A percentile compares a stretch with the other conserved stretches of the same genome.
Conservation (phyloP, 202 grass and related monocot genomes). For the Hordeum pubiflorum region DNA sequence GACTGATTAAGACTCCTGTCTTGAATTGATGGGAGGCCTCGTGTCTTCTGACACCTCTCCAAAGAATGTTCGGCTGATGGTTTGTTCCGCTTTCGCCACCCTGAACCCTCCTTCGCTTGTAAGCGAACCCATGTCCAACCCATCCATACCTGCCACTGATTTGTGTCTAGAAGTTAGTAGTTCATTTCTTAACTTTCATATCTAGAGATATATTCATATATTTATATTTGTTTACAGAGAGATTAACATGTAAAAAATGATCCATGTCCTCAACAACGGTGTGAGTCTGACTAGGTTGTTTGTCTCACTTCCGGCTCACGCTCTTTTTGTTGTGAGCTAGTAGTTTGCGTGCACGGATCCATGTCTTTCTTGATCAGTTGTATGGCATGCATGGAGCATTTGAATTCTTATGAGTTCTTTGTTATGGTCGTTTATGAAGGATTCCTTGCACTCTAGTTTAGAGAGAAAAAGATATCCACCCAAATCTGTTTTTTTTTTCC, state of each 20-base stretch:
- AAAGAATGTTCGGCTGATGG: conserved; percentile 12
- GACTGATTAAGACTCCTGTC: not conserved
- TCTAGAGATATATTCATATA: not conserved
- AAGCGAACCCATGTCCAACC: not conserved
- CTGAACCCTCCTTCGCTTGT: not conserved
- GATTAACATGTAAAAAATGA: no score
- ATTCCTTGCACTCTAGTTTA: no score
- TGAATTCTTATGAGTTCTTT: not conserved
- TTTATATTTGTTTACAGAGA: no score
- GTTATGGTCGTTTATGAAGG: no score
- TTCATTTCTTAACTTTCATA: no score
- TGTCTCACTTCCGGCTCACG: not conserved
- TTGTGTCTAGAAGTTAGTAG: not conserved
- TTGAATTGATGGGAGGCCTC: not conserved
- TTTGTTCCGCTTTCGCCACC: not conserved
- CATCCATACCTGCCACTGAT: not conserved
- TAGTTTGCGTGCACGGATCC: not conserved
- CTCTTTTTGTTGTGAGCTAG: not conserved
- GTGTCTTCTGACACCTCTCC: not conserved
- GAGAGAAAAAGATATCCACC: no score
- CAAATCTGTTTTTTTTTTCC: no score
- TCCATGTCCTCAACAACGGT: no score
- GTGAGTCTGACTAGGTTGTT: not conserved
- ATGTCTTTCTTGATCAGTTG: not conserved
- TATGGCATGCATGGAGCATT: not conserved